Evolutionary conservation across 352 stramenopile species (phyloP).

Genomic region (Phytophthora macrochlamydospora): DNA sequence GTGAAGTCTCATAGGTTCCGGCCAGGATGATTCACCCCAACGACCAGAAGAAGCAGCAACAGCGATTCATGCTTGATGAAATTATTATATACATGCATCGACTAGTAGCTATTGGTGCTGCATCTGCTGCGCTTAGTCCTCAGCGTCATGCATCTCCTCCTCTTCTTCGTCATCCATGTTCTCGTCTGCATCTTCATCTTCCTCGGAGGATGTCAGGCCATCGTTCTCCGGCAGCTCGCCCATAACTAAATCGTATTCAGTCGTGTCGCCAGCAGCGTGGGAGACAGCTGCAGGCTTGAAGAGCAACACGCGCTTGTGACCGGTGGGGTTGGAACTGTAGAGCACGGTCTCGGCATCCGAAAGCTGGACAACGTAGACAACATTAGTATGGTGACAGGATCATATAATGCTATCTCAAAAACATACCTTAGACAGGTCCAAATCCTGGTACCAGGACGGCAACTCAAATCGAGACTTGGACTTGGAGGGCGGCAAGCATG

Average conservation of each 20-base stretch:
- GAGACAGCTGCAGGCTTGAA: slow-evolving; percentile 54
- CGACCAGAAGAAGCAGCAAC: not conserved
- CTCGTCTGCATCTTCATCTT: slow-evolving; percentile 48
- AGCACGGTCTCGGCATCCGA: slow-evolving; percentile 55
- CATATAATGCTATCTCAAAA: not conserved
- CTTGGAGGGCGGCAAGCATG: slow-evolving; percentile 71
- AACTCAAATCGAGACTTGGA: slow-evolving; percentile 87
- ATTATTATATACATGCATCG: slow-evolving; percentile 40
- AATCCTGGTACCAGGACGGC: slow-evolving; percentile 64
- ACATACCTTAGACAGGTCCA: slow-evolving; percentile 62
- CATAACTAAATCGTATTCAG: slow-evolving; percentile 84
- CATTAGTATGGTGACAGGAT: slow-evolving; percentile 19
- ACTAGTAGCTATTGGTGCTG: slow-evolving; percentile 25
- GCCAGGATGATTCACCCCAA: too few relatives aligned
- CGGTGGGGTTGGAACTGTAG: slow-evolving; percentile 63
- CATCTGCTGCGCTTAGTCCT: slow-evolving; percentile 32
- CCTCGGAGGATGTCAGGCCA: slow-evolving; percentile 67
- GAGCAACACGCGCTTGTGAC: slow-evolving; percentile 58
- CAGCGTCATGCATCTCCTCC: slow-evolving; percentile 46
- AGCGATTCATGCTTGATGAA: slow-evolving; percentile 17
- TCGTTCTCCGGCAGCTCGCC: slow-evolving; percentile 82
- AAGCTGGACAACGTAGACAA: slow-evolving; percentile 33
- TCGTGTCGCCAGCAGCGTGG: slow-evolving; percentile 74
- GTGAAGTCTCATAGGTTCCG: too few relatives aligned
- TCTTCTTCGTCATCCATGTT: slow-evolving; percentile 50